phyloP scores from a whole-genome alignment of 2,329 filamentous ascomycete species.

The Colletotrichum sp. region DNA sequence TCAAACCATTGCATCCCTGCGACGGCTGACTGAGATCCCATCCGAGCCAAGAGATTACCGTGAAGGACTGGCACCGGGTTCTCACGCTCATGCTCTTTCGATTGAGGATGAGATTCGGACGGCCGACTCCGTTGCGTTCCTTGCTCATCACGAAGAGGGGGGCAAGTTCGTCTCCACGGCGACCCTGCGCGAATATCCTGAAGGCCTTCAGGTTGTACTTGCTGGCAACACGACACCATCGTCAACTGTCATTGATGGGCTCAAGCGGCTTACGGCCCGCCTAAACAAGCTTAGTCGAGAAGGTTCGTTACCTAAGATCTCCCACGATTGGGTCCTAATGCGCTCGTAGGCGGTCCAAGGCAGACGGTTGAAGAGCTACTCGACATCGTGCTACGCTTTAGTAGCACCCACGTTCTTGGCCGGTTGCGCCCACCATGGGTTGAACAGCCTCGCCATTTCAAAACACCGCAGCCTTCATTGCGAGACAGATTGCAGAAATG shows the following conservation, averaged over 20 bases:
- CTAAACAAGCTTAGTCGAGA: neutral
- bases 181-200: neutral
- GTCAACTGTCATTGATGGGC: neutral
- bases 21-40: neutral
- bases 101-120: neutral
- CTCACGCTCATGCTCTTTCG: neutral
- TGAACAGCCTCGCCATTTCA: neutral
- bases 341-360: neutral
- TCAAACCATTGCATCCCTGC: neutral
- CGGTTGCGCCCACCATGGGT: neutral
- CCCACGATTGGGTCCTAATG: neutral
- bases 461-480: neutral
- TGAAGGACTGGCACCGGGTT: neutral
- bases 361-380: neutral
- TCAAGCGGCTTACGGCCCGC: neutral
- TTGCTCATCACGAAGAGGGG: neutral
- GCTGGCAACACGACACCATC: neutral
- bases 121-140: neutral
- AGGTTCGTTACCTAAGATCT: neutral
- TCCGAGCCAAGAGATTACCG: neutral
- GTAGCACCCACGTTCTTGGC: neutral
- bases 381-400: neutral
- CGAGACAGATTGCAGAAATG: neutral
- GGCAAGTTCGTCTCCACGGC: neutral
- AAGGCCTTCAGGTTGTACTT: neutral